phyloP scores from a whole-genome alignment of 805 yeast genomes.

The Candida dajiaensis region DNA sequence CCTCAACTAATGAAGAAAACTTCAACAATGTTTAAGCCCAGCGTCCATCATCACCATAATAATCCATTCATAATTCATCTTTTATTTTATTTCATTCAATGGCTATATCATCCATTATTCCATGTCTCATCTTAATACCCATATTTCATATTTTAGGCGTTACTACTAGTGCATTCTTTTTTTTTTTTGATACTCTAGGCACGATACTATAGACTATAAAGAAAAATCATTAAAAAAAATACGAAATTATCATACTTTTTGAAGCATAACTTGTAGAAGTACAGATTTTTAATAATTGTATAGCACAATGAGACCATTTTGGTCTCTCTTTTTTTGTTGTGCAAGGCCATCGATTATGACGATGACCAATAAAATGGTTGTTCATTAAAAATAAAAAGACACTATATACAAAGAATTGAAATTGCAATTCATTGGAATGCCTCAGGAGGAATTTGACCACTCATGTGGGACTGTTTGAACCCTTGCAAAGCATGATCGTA shows the following conservation, averaged over 20 bases:
- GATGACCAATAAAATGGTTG: neutral
- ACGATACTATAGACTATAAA: no score
- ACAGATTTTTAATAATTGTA: neutral
- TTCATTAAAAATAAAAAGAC: neutral
- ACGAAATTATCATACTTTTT: neutral
- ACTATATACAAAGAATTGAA: neutral
- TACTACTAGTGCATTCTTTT: no score
- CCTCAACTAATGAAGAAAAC: neutral
- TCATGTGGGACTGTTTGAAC: slow-evolving; percentile 53
- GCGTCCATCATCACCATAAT: no score
- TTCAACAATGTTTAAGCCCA: neutral
- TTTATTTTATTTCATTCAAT: no score
- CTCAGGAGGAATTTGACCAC: slow-evolving; percentile 25
- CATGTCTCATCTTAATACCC: neutral
- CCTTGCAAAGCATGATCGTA: slow-evolving; percentile 61
- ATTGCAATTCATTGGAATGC: slow-evolving; percentile 16
- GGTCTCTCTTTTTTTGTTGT: neutral
- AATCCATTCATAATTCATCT: no score
- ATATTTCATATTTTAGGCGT: no score
- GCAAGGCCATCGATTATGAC: neutral
- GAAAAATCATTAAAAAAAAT: neutral
- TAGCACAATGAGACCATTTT: neutral
- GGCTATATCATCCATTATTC: neutral
- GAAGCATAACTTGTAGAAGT: neutral
- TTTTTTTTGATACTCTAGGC: neutral